Conservation (phyloP, 192 early-diverging fungal species). For the Podila epigama region DNA sequence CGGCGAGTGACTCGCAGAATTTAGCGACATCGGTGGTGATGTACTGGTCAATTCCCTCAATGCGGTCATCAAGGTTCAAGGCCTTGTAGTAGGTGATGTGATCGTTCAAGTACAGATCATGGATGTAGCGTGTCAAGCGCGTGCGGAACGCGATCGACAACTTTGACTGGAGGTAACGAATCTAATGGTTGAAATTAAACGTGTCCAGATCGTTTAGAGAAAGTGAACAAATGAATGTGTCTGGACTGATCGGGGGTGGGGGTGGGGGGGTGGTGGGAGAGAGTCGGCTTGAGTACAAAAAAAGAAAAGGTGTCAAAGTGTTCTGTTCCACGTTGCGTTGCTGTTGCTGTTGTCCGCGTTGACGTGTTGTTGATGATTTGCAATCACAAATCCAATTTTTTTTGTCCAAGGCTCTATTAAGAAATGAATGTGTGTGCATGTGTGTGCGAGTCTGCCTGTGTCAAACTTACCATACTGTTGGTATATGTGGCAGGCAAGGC, state of each 20-base stretch:
- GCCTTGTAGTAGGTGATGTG: conserved; percentile 90
- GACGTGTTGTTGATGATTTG: conserved; percentile 18
- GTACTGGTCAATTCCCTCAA: conserved; percentile 87
- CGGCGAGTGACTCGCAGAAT: conserved; percentile 90
- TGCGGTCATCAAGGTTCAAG: conserved; percentile 90
- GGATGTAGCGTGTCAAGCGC: conserved; percentile 87
- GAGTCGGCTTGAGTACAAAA: too few relatives aligned
- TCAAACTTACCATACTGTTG: conserved; percentile 88
- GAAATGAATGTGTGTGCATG: neutral
- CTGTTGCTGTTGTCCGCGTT: neutral
- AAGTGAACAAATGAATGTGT: neutral
- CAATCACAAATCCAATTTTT: conserved; percentile 36
- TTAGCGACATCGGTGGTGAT: conserved; percentile 91
- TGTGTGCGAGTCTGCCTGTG: neutral
- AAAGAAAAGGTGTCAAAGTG: too few relatives aligned
- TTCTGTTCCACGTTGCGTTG: neutral
- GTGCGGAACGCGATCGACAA: conserved; percentile 82
- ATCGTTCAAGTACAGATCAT: conserved; percentile 83
- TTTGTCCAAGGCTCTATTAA: neutral
- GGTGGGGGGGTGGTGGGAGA: too few relatives aligned
- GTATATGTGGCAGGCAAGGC: conserved; percentile 97
- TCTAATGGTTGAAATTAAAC: conserved; percentile 37
- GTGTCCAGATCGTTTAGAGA: neutral
- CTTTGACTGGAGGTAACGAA: conserved; percentile 75
- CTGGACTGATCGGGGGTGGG: too few relatives aligned